phyloP scores from a whole-genome alignment of 176 grass and related monocot species.

The Juncus effusus region DNA sequence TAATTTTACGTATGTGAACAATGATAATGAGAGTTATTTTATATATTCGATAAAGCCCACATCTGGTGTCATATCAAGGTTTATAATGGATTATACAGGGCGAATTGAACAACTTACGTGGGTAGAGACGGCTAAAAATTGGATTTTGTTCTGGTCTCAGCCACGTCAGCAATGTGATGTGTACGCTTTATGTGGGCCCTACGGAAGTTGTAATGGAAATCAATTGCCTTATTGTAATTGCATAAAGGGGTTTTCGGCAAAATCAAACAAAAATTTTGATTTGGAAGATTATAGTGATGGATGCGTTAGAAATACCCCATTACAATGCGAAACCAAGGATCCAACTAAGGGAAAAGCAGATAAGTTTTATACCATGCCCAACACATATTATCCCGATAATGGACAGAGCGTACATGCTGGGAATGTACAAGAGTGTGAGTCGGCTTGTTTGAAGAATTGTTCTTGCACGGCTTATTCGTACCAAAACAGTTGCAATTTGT shows the following conservation, averaged over 20 bases:
- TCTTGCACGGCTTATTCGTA: constrained; percentile 64
- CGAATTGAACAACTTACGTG: constrained; percentile 60
- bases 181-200: constrained; percentile 54
- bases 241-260: constrained; percentile 47
- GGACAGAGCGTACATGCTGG: constrained; percentile 17
- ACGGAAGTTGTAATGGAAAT: constrained; percentile 52
- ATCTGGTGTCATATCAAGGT: constrained; percentile 32
- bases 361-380: constrained; percentile 45
- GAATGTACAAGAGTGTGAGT: constrained; percentile 41
- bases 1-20: constrained; percentile 41
- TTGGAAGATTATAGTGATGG: constrained; percentile 47
- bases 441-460: constrained; percentile 56
- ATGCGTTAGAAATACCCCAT: constrained; percentile 47
- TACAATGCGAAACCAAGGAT: constrained; percentile 49
- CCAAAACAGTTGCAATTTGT: constrained; percentile 52
- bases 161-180: constrained; percentile 55
- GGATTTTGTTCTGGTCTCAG: constrained; percentile 59
- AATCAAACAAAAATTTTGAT: constrained; percentile 40
- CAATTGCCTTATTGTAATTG: constrained; percentile 47
- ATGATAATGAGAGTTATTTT: constrained; percentile 50
- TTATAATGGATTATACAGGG: constrained; percentile 45
- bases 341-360: constrained; percentile 31
- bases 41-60: constrained; percentile 45
- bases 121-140: constrained; percentile 12
- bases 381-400: constrained; percentile 47